Percentiles rank a stretch among this genome's conserved stretches.
Evolutionary conservation across 371 early-diverging fungal genomes (phyloP).

Genomic region (Mucor plumbeus): DNA sequence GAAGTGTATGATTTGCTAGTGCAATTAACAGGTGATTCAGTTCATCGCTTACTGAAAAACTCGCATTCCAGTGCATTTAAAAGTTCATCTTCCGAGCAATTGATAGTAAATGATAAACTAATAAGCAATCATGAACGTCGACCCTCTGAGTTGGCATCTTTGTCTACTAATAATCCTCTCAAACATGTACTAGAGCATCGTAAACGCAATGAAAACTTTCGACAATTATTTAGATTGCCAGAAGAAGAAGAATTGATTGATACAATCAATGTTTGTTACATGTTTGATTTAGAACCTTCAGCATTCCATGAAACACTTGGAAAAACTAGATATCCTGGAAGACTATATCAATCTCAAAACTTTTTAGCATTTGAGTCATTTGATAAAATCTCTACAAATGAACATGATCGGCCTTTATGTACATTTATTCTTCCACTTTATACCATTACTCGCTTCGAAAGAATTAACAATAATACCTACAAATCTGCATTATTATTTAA

Average conservation of each 20-base stretch:
- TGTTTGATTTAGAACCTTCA: slow-evolving; percentile 43
- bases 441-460: slow-evolving; percentile 88
- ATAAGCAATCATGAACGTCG: slow-evolving; percentile 48
- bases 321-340: slow-evolving; percentile 56
- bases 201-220: slow-evolving; percentile 75
- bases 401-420: slow-evolving; percentile 39
- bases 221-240: slow-evolving; percentile 66
- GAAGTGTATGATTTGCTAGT: slow-evolving; percentile 86
- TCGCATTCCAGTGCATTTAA: slow-evolving; percentile 63
- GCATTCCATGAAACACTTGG: neutral
- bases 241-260: slow-evolving; percentile 59
- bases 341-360: slow-evolving; percentile 79
- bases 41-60: slow-evolving; percentile 85
- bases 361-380: slow-evolving; percentile 81
- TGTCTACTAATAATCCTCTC: slow-evolving; percentile 33
- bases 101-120: slow-evolving; percentile 14
- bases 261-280: slow-evolving; percentile 55
- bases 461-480: slow-evolving; percentile 56
- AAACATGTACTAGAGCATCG: slow-evolving; percentile 57
- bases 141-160: slow-evolving; percentile 35
- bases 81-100: slow-evolving; percentile 29
- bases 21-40: slow-evolving; percentile 82
- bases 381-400: slow-evolving; percentile 45
- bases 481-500: slow-evolving; percentile 52
- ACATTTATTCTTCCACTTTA: slow-evolving; percentile 77